A percentile compares a stretch with the other conserved stretches of the same genome.
phyloP scores from a whole-genome alignment of 2,329 filamentous ascomycete genomes.

The Botrytis elliptica region DNA sequence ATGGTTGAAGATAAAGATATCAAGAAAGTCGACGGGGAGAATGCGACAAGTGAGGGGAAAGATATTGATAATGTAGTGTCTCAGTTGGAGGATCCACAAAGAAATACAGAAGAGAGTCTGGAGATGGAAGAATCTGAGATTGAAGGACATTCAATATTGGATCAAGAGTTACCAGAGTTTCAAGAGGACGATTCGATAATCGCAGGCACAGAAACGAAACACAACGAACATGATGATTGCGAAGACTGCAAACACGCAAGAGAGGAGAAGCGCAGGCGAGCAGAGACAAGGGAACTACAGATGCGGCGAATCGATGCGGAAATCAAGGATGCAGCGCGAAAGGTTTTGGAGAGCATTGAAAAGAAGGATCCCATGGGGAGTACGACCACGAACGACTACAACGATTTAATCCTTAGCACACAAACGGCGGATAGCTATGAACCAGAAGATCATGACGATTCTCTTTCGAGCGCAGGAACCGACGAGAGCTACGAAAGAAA shows the following conservation, averaged over 20 bases:
- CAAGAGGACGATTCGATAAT: conserved; percentile 20
- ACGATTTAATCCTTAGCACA: conserved; percentile 40
- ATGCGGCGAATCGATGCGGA: conserved; percentile 48
- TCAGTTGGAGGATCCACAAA: conserved; percentile 8
- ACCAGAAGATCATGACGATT: conserved; percentile 23
- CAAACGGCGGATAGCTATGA: conserved; percentile 38
- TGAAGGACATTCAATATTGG: conserved; percentile 1
- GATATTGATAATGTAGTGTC: conserved; percentile 12
- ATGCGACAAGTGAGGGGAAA: conserved; percentile 17
- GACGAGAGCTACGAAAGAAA: conserved; percentile 36
- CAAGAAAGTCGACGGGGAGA: conserved; percentile 29
- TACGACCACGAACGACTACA: conserved; percentile 25
- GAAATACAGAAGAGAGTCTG: neutral
- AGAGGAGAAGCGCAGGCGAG: conserved; percentile 25
- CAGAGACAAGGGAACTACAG: conserved; percentile 30
- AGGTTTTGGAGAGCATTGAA: conserved; percentile 51
- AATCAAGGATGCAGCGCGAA: conserved; percentile 53
- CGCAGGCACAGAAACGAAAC: conserved; percentile 19
- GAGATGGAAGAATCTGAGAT: neutral
- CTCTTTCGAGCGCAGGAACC: conserved; percentile 26
- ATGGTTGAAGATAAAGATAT: conserved; percentile 2
- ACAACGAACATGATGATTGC: conserved; percentile 21
- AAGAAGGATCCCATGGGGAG: conserved; percentile 36
- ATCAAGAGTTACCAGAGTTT: conserved; percentile 1
- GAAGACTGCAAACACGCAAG: conserved; percentile 22